Base-by-base conservation (phyloP, 345 rosid species). In the Sisymbrium irio region DNA sequence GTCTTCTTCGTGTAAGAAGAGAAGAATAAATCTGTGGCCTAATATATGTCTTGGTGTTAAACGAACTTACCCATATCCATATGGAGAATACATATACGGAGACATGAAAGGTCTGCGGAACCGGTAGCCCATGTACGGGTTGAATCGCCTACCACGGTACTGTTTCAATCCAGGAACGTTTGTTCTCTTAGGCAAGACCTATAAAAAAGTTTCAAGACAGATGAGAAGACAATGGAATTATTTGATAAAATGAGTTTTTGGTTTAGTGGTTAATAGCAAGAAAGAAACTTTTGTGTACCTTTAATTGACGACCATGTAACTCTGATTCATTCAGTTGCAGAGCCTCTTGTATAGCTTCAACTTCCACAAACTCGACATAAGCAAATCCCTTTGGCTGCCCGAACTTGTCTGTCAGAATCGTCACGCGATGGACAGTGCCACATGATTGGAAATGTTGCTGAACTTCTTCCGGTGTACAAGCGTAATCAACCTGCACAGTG, bases 341-440 rank as follows among this genome's bases (percentile, higher is more conserved):
- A 75, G 97, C 97, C 73, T 94, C 97, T 70, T 89, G 97, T 51
- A 88, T 69, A 70, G 92, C 97, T 77, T 92, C 99, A 5, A 64
- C 85, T 74, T 89, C 99, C 6, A 94, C 80, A 58, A 94, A 94
- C 68, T 94, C 97, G 47, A 94, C 97, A 74, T 94, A 94, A 30
- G 97, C 99, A 79, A 88, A 94, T 71, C 99, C 99, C 78, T 92
- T 94, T 64, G 99, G 99, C 61, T 92, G 97, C 44, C 99, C 99
- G 40, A 46, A 92, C 62, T 94, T 89, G 87, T 94, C 97, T 1
- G 99, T 89, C 66, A 89, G 84, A 83, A 94, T 91, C 9, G 98
- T 91, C 49, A 94, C 97, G 49, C 98, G 77, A 70, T 94, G 93
- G 39, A 94, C 97, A 18, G 96, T 94, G 73, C 97, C 98, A 57